Evolutionary conservation across 441 rosid genomes (phyloP).

Genomic region (Flueggea neowawraea): DNA sequence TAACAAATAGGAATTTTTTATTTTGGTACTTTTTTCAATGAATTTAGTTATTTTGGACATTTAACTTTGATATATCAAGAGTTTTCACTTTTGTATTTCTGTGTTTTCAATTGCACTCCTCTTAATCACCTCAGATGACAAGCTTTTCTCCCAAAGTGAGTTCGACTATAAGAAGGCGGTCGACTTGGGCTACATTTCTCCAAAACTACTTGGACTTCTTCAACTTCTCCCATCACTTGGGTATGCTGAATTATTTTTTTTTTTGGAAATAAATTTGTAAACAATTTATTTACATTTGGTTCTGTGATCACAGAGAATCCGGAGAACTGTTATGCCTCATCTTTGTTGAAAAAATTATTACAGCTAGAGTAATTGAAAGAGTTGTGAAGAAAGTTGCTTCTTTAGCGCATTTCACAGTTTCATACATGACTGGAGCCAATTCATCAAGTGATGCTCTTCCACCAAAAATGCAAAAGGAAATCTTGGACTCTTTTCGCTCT

Average conservation of each 20-base stretch:
- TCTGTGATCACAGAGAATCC: slow-evolving; percentile 44
- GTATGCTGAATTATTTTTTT: slow-evolving; percentile 39
- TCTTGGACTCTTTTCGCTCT: slow-evolving; percentile 51
- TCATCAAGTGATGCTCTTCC: slow-evolving; percentile 52
- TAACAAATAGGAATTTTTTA: no score
- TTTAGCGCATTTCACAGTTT: slow-evolving; percentile 53
- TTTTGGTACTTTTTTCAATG: no score
- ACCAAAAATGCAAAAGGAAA: slow-evolving; percentile 51
- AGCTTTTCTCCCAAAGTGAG: slow-evolving; percentile 26
- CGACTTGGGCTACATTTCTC: slow-evolving; percentile 58
- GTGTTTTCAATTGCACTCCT: background rate
- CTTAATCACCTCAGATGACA: slow-evolving; percentile 29
- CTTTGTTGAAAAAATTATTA: slow-evolving; percentile 74
- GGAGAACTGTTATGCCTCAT: slow-evolving; percentile 58
- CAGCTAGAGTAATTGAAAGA: slow-evolving; percentile 77
- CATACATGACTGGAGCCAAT: slow-evolving; percentile 56
- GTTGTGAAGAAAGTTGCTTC: slow-evolving; percentile 55
- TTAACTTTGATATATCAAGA: no score
- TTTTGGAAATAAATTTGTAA: background rate
- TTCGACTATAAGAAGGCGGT: slow-evolving; percentile 44
- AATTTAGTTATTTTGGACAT: no score
- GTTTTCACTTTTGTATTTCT: background rate
- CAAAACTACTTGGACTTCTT: slow-evolving; percentile 77
- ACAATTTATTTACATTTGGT: slow-evolving; percentile 11
- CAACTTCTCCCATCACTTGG: slow-evolving; percentile 64